A percentile compares a stretch with the other conserved stretches of the same genome.
phyloP scores from a whole-genome alignment of 2,329 filamentous ascomycete genomes.

The Fusarium begoniae region DNA sequence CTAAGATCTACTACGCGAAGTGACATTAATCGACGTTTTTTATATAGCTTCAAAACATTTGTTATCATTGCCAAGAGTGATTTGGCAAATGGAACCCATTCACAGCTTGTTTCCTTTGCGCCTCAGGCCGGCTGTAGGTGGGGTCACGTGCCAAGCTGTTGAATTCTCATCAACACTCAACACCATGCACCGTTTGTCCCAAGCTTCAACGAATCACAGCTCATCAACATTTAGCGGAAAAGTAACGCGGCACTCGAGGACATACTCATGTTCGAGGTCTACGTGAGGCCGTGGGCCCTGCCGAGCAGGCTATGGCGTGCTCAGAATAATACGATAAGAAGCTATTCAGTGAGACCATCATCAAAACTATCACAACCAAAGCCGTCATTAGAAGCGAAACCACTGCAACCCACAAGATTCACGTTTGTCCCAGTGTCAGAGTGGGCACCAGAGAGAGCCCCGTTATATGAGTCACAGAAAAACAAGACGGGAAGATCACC shows the following conservation, averaged over 20 bases:
- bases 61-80: background rate
- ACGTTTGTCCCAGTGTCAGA: background rate
- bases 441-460: background rate
- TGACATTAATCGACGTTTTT: background rate
- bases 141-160: constrained; percentile 13
- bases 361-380: background rate
- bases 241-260: background rate
- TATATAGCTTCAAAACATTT: background rate
- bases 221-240: background rate
- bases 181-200: background rate
- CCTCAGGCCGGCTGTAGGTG: background rate
- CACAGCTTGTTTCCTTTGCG: background rate
- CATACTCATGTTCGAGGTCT: background rate
- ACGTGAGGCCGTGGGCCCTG: background rate
- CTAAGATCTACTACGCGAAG: background rate
- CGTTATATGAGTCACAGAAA: background rate
- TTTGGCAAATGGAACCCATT: background rate
- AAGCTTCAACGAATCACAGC: background rate
- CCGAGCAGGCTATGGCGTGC: background rate
- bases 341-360: background rate
- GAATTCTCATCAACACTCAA: constrained; percentile 1
- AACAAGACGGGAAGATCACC: background rate
- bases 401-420: background rate
- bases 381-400: background rate
- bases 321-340: background rate